Percentiles rank a stretch among this genome's conserved stretches.
These are phyloP conservation scores for Alternaria viburni DNA, from an alignment of 2,329 filamentous ascomycete genomes.

Conservation along the genomic window DNA sequence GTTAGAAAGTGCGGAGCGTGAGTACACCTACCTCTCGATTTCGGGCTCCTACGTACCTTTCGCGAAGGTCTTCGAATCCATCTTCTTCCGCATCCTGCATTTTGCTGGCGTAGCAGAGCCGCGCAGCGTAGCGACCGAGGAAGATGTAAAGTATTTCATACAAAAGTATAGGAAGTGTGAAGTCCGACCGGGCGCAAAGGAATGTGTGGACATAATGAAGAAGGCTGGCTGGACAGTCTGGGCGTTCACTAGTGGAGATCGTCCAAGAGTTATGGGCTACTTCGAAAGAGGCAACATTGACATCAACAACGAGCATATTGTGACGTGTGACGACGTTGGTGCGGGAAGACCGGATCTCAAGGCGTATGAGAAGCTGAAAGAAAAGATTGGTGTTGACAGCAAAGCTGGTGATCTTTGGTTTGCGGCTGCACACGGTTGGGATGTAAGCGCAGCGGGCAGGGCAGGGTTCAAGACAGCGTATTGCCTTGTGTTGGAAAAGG, in stretches of 20 bases:
- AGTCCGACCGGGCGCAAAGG: conserved; percentile 49
- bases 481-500: conserved; percentile 60
- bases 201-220: conserved; percentile 53
- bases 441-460: conserved; percentile 60
- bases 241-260: conserved; percentile 61
- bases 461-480: conserved; percentile 62
- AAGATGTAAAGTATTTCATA: conserved; percentile 51
- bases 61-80: conserved; percentile 50
- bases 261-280: conserved; percentile 58
- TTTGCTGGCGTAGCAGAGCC: conserved; percentile 55
- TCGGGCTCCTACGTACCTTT: conserved; percentile 54
- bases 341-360: conserved; percentile 59
- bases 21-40: conserved; percentile 59
- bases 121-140: conserved; percentile 50
- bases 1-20: conserved; percentile 56
- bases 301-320: conserved; percentile 59
- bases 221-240: conserved; percentile 59
- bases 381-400: conserved; percentile 47
- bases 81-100: conserved; percentile 58
- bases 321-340: conserved; percentile 58
- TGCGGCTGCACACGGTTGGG: conserved; percentile 67
- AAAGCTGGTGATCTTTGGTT: conserved; percentile 57
- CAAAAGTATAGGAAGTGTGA: conserved; percentile 44
- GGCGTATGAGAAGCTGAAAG: conserved; percentile 55
- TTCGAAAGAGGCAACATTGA: conserved; percentile 58